phyloP scores from a whole-genome alignment of 2,329 filamentous ascomycete species.

The Aspergillus quadricinctus region DNA sequence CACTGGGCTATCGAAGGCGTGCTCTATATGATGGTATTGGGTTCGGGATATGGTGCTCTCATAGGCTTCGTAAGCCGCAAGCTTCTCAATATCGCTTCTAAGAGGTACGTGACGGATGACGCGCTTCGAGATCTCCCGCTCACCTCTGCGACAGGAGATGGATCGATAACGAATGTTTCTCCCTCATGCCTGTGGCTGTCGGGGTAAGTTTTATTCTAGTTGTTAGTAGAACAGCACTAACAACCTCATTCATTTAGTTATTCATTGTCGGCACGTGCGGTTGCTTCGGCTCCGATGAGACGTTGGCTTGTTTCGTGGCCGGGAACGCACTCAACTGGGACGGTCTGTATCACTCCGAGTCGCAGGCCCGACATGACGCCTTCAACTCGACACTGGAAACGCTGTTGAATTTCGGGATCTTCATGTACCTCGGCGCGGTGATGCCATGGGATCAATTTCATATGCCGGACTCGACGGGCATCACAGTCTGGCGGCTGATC shows the following conservation, averaged over 20 bases:
- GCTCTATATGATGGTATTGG: slow-evolving; percentile 56
- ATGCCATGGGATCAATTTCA: slow-evolving; percentile 56
- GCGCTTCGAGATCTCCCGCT: neutral
- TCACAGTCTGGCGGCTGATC: slow-evolving; percentile 50
- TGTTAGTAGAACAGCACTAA: neutral
- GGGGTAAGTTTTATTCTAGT: slow-evolving; percentile 32
- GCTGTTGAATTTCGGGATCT: slow-evolving; percentile 57
- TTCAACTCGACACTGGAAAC: slow-evolving; percentile 58
- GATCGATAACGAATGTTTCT: slow-evolving; percentile 54
- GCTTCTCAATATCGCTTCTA: slow-evolving; percentile 40
- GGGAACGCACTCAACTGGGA: slow-evolving; percentile 61
- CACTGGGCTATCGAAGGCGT: slow-evolving; percentile 59
- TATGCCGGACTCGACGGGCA: slow-evolving; percentile 49
- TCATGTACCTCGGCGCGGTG: slow-evolving; percentile 56
- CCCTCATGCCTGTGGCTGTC: slow-evolving; percentile 50
- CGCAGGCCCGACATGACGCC: slow-evolving; percentile 54
- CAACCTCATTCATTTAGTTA: slow-evolving; percentile 34
- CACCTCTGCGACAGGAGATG: slow-evolving; percentile 39
- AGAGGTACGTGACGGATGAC: slow-evolving; percentile 17
- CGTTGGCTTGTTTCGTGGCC: slow-evolving; percentile 58
- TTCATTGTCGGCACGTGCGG: slow-evolving; percentile 57
- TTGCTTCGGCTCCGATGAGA: slow-evolving; percentile 55
- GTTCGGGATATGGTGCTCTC: slow-evolving; percentile 49
- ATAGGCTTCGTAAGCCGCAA: slow-evolving; percentile 48
- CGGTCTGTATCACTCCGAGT: slow-evolving; percentile 54